Base-by-base conservation (phyloP, 2,329 filamentous ascomycete species). In the Colletotrichum sp. region DNA sequence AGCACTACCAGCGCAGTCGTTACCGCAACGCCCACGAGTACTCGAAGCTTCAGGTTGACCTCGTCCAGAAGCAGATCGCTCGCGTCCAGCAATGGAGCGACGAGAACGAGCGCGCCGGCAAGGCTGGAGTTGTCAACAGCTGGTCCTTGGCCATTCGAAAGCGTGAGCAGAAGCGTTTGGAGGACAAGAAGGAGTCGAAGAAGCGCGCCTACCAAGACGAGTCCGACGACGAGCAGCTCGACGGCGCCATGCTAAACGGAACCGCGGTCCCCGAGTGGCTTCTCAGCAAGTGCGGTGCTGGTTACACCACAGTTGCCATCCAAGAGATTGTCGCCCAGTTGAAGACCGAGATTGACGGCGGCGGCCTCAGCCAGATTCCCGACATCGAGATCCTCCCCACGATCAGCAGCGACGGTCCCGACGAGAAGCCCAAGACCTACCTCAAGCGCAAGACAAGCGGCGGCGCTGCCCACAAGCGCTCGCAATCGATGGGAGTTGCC, bases 1-100 rank as follows among this genome's bases (percentile, higher is more conserved):
- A 96, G 81, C 94, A 96, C 81, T 97, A 97, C 82, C 95, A 97
- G 84, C 91, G 95, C 8, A 90, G 89, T 59, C 89, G 93, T 0
- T 96, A 96, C 81, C 89, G 93, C n/a, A 92, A 92, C 69, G 88
- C 88, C 2, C 86, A 88, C 39, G 89, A 92, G 26, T 91, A 94
- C 82, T 90, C 91, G 68, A 85, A 89, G 82, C 82, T 90, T 1
- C 93, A 95, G 81, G 92, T 92, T 71, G 88, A 92, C 4, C 87
- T 95, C 2, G 90, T 95, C 1, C 85, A 90, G 70, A 86, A 88
- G 36, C 93, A 95, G 79, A 89, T 95, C 52, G 83, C 87, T 12
- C 88, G 91, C 1, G 89, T 96, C 64, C 88, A 93, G 77, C 84
- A 85, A 0, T 95, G 93, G 94, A 91, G 89, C 75, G 85, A 89